A percentile compares a stretch with the other conserved stretches of the same genome.
Conservation (phyloP, 371 early-diverging fungal genomes). For the Mortierella sp. region DNA sequence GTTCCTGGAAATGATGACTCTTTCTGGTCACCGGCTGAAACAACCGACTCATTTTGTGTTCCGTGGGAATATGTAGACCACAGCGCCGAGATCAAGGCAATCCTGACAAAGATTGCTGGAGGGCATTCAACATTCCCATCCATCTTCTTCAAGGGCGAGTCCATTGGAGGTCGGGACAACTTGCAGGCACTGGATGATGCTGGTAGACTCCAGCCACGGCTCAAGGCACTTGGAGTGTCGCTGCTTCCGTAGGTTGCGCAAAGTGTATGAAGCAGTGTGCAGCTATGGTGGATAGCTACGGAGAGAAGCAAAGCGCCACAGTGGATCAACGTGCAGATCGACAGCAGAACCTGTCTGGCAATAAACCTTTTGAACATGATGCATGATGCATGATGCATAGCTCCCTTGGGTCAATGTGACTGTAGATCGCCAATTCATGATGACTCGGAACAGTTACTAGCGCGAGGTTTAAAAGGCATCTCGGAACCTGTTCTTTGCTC, state of each 20-base stretch:
- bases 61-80: slow-evolving; percentile 10
- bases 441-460: slow-evolving; percentile 8
- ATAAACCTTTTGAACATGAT: too few relatives aligned
- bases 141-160: slow-evolving; percentile 40
- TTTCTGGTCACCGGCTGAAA: too few relatives aligned
- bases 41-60: too few relatives aligned
- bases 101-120: slow-evolving; percentile 39
- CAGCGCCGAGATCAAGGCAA: slow-evolving; percentile 27
- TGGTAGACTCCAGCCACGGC: slow-evolving; percentile 19
- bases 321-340: not conserved
- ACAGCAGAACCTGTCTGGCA: too few relatives aligned
- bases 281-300: too few relatives aligned
- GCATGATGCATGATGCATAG: too few relatives aligned
- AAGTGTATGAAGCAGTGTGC: not conserved
- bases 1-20: not conserved
- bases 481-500: not conserved
- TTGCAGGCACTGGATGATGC: slow-evolving; percentile 25
- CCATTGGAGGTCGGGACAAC: slow-evolving; percentile 44
- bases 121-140: slow-evolving; percentile 52
- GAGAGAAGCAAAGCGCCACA: too few relatives aligned
- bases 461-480: not conserved
- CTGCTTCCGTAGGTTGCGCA: slow-evolving; percentile 8
- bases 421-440: slow-evolving; percentile 7
- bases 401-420: too few relatives aligned
- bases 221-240: slow-evolving; percentile 26